phyloP scores from a whole-genome alignment of 108 stramenopile genomes.

The Fragilaria radians region DNA sequence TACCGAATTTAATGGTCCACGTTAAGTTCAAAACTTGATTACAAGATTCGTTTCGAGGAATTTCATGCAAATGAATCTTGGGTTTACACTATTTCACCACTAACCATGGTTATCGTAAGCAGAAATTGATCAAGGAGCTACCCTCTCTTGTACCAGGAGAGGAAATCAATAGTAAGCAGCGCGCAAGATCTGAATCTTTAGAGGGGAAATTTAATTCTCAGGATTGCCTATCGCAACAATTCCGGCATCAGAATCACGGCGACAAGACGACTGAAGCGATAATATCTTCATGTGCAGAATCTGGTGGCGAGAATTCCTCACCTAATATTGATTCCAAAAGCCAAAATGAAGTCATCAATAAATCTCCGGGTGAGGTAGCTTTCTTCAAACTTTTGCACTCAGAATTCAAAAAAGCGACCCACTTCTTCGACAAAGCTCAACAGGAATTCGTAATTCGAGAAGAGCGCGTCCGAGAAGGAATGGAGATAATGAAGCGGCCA shows the following conservation, averaged over 20 bases:
- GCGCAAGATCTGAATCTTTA: background rate
- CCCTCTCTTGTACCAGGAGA: conserved; percentile 56
- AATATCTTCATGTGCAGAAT: background rate
- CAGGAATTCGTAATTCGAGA: conserved; percentile 78
- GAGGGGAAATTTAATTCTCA: background rate
- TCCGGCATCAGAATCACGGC: conserved; percentile 15
- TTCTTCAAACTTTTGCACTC: conserved; percentile 86
- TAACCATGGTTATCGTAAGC: no score
- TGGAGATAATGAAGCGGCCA: conserved; percentile 67
- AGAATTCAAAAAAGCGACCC: conserved; percentile 84
- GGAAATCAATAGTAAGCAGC: conserved; percentile 5
- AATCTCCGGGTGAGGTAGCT: conserved; percentile 70
- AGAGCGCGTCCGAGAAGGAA: conserved; percentile 80
- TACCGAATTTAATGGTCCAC: no score
- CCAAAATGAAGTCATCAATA: conserved; percentile 10
- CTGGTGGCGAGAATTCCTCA: background rate
- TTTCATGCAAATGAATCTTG: no score
- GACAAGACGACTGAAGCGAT: conserved; percentile 16
- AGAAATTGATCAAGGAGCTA: conserved; percentile 87
- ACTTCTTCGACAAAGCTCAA: conserved; percentile 80
- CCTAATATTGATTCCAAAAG: background rate
- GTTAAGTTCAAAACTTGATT: no score
- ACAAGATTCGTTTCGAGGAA: no score
- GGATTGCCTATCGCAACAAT: background rate
- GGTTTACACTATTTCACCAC: no score